These are phyloP conservation scores for Phaeolepiota aurea DNA, from an alignment of 768 basidiomycete species.

Conservation along the genomic window DNA sequence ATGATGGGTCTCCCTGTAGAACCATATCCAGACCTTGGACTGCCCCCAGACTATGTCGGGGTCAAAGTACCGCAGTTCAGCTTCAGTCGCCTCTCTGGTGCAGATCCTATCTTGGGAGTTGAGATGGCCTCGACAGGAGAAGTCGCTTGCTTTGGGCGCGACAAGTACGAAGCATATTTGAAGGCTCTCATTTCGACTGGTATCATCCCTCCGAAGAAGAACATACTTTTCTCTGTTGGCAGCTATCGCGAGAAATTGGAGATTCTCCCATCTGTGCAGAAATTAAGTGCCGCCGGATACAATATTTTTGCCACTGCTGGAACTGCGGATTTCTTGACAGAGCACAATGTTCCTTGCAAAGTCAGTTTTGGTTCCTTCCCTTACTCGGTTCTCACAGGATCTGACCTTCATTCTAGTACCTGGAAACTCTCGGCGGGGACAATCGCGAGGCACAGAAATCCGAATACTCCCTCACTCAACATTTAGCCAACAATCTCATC, in stretches of 20 bases:
- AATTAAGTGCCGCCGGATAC: slow-evolving; percentile 87
- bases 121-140: slow-evolving; percentile 99
- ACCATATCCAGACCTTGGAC: slow-evolving; percentile 80
- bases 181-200: slow-evolving; percentile 97
- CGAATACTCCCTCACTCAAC: slow-evolving; percentile 95
- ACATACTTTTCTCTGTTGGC: slow-evolving; percentile 93
- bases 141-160: slow-evolving; percentile 95
- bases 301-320: slow-evolving; percentile 96
- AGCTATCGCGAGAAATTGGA: slow-evolving; percentile 97
- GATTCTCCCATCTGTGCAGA: slow-evolving; percentile 91
- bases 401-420: slow-evolving; percentile 43
- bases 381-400: slow-evolving; percentile 2
- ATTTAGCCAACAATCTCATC: slow-evolving; percentile 93
- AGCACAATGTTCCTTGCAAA: slow-evolving; percentile 96
- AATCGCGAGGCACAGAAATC: slow-evolving; percentile 80
- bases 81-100: slow-evolving; percentile 92
- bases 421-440: slow-evolving; percentile 78
- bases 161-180: slow-evolving; percentile 98
- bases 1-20: slow-evolving; percentile 90
- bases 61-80: slow-evolving; percentile 99
- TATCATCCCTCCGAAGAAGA: slow-evolving; percentile 92
- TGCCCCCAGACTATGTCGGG: slow-evolving; percentile 92
- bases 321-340: slow-evolving; percentile 94
- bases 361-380: slow-evolving; percentile 24
- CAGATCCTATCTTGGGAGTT: slow-evolving; percentile 94